A percentile compares a stretch with the other conserved stretches of the same genome.
Conservation (phyloP, 169 alveolate genomes). For the Cystoisospora suis region DNA sequence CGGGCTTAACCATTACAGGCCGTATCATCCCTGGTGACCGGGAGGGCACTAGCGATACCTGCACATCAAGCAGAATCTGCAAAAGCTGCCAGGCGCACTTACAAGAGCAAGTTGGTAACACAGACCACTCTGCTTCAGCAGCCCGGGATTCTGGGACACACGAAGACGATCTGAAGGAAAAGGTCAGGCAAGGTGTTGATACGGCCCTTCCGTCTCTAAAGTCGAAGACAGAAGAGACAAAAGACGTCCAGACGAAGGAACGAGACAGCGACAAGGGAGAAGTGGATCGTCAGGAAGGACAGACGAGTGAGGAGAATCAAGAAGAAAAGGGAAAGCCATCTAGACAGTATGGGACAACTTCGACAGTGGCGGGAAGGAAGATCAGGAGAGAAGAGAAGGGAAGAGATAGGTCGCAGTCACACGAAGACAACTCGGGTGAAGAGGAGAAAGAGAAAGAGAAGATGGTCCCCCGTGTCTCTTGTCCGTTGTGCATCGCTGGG, state of each 20-base stretch:
- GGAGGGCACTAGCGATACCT: not conserved
- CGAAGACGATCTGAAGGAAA: not conserved
- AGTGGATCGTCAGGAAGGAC: not conserved
- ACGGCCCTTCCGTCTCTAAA: not conserved
- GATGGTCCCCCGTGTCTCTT: not conserved
- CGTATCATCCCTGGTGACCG: not conserved
- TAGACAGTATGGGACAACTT: no score
- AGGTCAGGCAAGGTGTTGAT: not conserved
- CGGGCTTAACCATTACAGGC: constrained; percentile 52
- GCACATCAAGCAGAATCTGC: no score
- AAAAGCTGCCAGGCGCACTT: not conserved
- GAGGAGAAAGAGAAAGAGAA: not conserved
- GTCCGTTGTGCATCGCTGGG: not conserved
- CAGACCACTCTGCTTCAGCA: not conserved
- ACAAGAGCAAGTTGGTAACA: not conserved
- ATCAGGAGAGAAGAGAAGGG: no score
- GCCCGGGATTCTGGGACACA: not conserved
- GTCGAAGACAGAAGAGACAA: not conserved
- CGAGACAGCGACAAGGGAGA: not conserved
- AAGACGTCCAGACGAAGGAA: not conserved
- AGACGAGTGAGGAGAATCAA: not conserved
- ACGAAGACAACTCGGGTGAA: not conserved
- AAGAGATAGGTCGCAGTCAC: no score
- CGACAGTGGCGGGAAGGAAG: not conserved
- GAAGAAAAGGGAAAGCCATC: no score